Base-by-base conservation (phyloP, 2,329 filamentous ascomycete species). In the Fusarium oxysporum region DNA sequence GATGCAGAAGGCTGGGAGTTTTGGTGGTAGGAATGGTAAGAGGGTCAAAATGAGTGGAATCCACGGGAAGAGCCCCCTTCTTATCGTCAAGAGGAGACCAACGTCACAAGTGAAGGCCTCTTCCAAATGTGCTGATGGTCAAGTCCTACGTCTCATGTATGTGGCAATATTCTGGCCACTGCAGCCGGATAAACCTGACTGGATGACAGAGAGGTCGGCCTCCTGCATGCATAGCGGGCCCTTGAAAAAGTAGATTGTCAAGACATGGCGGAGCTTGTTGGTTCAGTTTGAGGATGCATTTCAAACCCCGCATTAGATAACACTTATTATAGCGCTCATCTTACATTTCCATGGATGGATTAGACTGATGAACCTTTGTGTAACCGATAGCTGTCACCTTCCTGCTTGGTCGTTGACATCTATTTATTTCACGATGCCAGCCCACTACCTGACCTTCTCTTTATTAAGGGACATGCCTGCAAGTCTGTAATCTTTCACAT, bases 271-370 rank as follows among this genome's bases (percentile, higher is more conserved):
- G 11, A 53, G 23, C 33, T 53, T 3, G 6, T 25, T 53, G 32
- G 48, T 37, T 19, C 3, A 14, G n/a, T 0, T 51, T 12, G 6
- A 21, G 17, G 11, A 53, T 25, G 17, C 6, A 28, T 53, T 28
- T 11, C 5, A 21, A 25, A 53, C 48, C 48, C 32, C 48, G 32
- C 32, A 28, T 17, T 10, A 28, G n/a, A 35, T 14, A 35, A 19
- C 14, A 19, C 7, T 14, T 6, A 6, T 13, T 1, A 17, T 14
- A 32, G 13, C 4, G 14, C 0, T n/a, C 11, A 8, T 12, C 10
- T 0, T 12, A 6, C 0, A n/a, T n/a, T n/a, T 7, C 1, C 10
- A 2, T 32, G 9, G 21, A 14, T 8, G 25, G 17, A 8, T 6
- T 14, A 3, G 13, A 21, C 10, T 25, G 23, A 25, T 25, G 8